A percentile compares a stretch with the other conserved stretches of the same genome.
Evolutionary conservation across 1,284 basidiomycete species (phyloP).

Genomic region (Microbotryum scabiosae): DNA sequence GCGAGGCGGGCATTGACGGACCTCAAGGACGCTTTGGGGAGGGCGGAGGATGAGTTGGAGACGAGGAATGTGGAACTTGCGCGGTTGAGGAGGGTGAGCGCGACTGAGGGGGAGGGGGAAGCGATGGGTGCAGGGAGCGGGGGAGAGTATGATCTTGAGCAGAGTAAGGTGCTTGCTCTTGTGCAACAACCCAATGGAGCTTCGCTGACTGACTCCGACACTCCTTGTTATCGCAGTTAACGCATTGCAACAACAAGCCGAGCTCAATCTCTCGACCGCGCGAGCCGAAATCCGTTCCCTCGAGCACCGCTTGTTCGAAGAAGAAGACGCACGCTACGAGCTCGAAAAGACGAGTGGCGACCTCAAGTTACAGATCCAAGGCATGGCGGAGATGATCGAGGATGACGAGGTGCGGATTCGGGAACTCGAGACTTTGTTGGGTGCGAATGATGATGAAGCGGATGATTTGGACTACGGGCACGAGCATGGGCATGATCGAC

Average conservation of each 20-base stretch:
- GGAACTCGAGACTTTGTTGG: background rate
- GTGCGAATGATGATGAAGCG: background rate
- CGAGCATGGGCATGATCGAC: background rate
- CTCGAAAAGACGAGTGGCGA: constrained; percentile 29
- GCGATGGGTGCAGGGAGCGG: background rate
- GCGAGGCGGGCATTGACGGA: constrained; percentile 18
- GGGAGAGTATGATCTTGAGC: no score
- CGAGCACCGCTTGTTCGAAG: constrained; percentile 26
- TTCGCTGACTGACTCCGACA: no score
- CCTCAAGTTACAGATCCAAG: constrained; percentile 27
- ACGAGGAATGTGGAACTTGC: constrained; percentile 13
- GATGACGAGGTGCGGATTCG: constrained; percentile 7
- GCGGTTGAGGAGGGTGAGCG: background rate
- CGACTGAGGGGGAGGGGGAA: background rate
- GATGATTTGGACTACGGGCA: background rate
- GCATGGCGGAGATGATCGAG: constrained; percentile 23
- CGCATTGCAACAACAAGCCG: constrained; percentile 21
- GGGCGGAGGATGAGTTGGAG: constrained; percentile 9
- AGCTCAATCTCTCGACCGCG: constrained; percentile 28
- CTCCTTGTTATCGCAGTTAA: constrained; percentile 6
- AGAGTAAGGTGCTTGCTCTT: no score
- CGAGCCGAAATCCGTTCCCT: constrained; percentile 26
- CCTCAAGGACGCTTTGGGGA: constrained; percentile 11
- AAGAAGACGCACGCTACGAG: constrained; percentile 17
- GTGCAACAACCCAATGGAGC: no score